Conservation (phyloP, 768 basidiomycete species). For the Gelatoporia subvermispora region DNA sequence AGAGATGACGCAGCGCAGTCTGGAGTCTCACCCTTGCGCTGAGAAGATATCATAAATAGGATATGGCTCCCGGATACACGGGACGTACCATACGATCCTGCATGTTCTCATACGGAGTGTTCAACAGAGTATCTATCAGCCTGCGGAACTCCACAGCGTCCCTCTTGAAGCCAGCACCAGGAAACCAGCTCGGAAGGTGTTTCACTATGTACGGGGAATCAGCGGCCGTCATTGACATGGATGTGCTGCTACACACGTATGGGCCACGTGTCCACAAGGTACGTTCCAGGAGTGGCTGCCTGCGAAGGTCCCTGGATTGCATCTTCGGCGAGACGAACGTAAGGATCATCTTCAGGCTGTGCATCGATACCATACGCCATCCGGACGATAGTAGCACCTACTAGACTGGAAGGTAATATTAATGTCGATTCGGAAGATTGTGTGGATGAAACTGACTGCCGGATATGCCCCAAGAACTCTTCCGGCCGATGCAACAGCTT, state of each 20-base stretch:
- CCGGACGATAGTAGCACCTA: slow-evolving; percentile 23
- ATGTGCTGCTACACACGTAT: slow-evolving; percentile 16
- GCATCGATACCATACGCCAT: slow-evolving; percentile 26
- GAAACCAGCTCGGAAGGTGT: slow-evolving; percentile 17
- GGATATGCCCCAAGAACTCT: slow-evolving; percentile 34
- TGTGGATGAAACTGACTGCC: slow-evolving; percentile 27
- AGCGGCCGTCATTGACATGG: background rate
- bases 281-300: slow-evolving; percentile 4
- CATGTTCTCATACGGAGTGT: slow-evolving; percentile 17
- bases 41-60: background rate
- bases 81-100: slow-evolving; percentile 15
- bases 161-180: slow-evolving; percentile 16
- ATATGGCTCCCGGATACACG: background rate
- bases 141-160: slow-evolving; percentile 4
- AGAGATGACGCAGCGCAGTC: too few relatives aligned
- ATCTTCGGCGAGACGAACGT: slow-evolving; percentile 7
- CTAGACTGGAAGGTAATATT: slow-evolving; percentile 15
- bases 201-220: slow-evolving; percentile 8
- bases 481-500: slow-evolving; percentile 35
- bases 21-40: too few relatives aligned
- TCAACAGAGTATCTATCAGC: slow-evolving; percentile 11
- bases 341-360: slow-evolving; percentile 12
- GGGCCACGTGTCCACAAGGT: slow-evolving; percentile 13
- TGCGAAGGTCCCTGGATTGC: background rate
- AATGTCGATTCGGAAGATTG: background rate